These are phyloP conservation scores for Chlamydomonas incerta DNA, from an alignment of 139 green algal species.

Conservation along the genomic window DNA sequence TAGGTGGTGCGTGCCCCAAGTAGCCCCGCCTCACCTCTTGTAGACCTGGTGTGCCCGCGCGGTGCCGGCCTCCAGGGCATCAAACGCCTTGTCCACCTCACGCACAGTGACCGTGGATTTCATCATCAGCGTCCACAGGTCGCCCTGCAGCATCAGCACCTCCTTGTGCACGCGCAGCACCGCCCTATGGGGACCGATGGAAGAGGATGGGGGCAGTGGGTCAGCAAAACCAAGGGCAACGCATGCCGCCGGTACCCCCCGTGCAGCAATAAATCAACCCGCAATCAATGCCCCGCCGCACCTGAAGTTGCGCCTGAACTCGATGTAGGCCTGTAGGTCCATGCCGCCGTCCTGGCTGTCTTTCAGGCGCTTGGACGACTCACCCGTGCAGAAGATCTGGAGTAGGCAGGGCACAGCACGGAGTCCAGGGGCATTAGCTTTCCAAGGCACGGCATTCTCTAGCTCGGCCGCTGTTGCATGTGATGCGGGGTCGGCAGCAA, in stretches of 20 bases:
- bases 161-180: slow-evolving; percentile 42
- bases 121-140: slow-evolving; percentile 41
- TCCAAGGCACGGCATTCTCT: too few relatives aligned
- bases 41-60: slow-evolving; percentile 16
- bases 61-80: neutral
- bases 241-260: too few relatives aligned
- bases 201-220: too few relatives aligned
- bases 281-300: neutral
- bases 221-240: too few relatives aligned
- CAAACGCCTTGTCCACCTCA: slow-evolving; percentile 7
- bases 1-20: too few relatives aligned
- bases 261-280: too few relatives aligned
- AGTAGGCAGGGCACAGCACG: neutral
- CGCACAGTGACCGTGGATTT: neutral
- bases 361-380: slow-evolving; percentile 45
- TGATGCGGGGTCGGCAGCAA: too few relatives aligned
- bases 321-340: slow-evolving; percentile 55
- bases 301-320: slow-evolving; percentile 48
- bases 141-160: slow-evolving; percentile 26
- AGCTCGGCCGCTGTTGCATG: too few relatives aligned
- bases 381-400: slow-evolving; percentile 49
- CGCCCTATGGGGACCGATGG: neutral
- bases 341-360: slow-evolving; percentile 40
- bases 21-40: neutral
- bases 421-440: too few relatives aligned